Base-by-base conservation (phyloP, 2,329 filamentous ascomycete genomes). In the Scopulariopsis brevicaulis region DNA sequence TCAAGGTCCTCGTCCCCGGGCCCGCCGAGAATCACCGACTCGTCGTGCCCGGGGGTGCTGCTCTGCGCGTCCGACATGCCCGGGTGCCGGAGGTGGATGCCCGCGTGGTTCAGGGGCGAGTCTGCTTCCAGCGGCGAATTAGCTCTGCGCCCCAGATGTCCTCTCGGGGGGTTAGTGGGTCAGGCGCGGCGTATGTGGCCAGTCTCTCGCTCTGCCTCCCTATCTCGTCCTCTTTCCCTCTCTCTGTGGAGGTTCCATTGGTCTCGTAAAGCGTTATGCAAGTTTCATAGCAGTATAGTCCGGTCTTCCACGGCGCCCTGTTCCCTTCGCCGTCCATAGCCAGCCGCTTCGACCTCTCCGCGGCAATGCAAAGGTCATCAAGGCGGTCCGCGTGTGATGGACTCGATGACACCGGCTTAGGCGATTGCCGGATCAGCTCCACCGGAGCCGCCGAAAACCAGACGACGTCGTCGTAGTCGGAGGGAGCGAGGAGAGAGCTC, bases 21-120 rank as follows among this genome's bases (percentile, higher is more conserved):
- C 60, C 12, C 64, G 60, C 7, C 60, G 64, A 69, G 68, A 55
- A 67, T 64, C 28, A 69, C 63, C 25, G 63, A 65, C 25, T 69
- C 65, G 35, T 69, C 66, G 48, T 66, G 40, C 18, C 40, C 65
- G 46, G 60, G 61, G 22, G 59, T 59, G 20, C 62, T 62, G 34
- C 58, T 60, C 40, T 32, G 43, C 20, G 54, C 54, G 32, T 48
- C 40, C 11, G 54, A 18, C 10, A n/a, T 28, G 3, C 24, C 28
- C 20, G 37, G 54, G 32, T 32, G 53, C 12, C 32, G 54, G 40
- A 46, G 54, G 12, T 50, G 54, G n/a, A 56, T 50, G 32, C 46
- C 54, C 7, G 24, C 54, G n/a, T 56, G 54, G 54, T 56, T 56
- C 18, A 56, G 20, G 4, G 54, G 43, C 5, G 54, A 43, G 20